Percentiles rank a stretch among this genome's conserved stretches.
Evolutionary conservation across 371 early-diverging fungal genomes (phyloP).

Genomic region (Mucor plumbeus): DNA sequence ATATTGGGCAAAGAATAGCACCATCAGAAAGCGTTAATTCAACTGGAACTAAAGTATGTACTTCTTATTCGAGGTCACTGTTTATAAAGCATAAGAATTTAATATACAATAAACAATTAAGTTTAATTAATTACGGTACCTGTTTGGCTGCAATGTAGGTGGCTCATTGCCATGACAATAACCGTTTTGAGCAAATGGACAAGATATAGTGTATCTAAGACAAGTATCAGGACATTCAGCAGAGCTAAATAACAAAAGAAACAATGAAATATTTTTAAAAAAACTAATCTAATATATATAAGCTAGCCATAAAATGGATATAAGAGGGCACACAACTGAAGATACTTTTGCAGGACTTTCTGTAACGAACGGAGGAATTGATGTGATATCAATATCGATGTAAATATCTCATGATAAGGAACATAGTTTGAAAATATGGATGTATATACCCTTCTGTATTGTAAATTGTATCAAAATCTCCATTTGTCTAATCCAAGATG

Average conservation of each 20-base stretch:
- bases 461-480: background rate
- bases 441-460: background rate
- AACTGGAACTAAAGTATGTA: background rate
- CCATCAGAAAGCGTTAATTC: background rate
- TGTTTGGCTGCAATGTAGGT: background rate
- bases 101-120: background rate
- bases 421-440: slow-evolving; percentile 5
- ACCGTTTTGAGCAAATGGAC: slow-evolving; percentile 16
- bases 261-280: background rate
- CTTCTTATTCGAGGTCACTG: background rate
- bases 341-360: background rate
- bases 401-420: slow-evolving; percentile 6
- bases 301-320: slow-evolving; percentile 3
- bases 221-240: slow-evolving; percentile 23
- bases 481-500: background rate
- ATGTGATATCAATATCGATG: slow-evolving; percentile 7
- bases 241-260: slow-evolving; percentile 21
- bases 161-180: slow-evolving; percentile 10
- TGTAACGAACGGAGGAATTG: slow-evolving; percentile 2
- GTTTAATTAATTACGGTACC: background rate
- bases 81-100: background rate
- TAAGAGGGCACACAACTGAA: background rate
- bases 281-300: background rate
- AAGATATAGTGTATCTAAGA: slow-evolving; percentile 9
- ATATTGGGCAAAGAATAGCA: slow-evolving; percentile 6